Base-by-base conservation (phyloP, 176 grass and related monocot genomes). In the Coix lacrymajobi region DNA sequence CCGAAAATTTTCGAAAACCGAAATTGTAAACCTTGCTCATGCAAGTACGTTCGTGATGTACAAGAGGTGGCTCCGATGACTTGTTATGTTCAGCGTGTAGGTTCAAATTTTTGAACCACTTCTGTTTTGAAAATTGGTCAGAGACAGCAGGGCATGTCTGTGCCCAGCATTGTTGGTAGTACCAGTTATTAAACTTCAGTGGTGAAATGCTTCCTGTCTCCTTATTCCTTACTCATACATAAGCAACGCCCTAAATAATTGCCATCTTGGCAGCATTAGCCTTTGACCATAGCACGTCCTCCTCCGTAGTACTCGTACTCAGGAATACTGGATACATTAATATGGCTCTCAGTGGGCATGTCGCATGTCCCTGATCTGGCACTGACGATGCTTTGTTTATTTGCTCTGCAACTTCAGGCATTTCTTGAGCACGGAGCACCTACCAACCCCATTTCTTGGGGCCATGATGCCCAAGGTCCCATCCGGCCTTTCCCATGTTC, bases 341-440 rank as follows among this genome's bases (percentile, higher is more conserved):
- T 38, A 52, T n/a, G 73, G 45, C 57, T 29, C 14, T n/a, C 80
- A 79, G 58, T 54, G 44, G n/a, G 51, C 64, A 73, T 44, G 71
- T 49, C 62, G n/a, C n/a, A n/a, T n/a, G 1, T 51, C 19, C 20
- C 67, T 73, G 72, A 79, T 32, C 64, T 77, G 71, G 62, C 62
- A 31, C 68, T 36, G 41, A n/a, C n/a, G n/a, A 17, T 8, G 60
- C 44, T 61, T n/a, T 81, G 65, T 76, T 83, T 62, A 72, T 63
- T 63, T 63, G 26, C 82, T 67, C 74, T 90, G 37, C 83, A 70
- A 76, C 54, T 87, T 68, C 85, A 92, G 94, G 92, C 92, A 86
- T 94, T 97, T 97, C 85, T 94, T 69, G 85, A 97, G 65, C 72
- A 92, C 69, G 90, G 94, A 34, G 78, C 89, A 89, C 94, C 92